phyloP scores from a whole-genome alignment of 2,329 filamentous ascomycete species.

The Mariannaea sp. region DNA sequence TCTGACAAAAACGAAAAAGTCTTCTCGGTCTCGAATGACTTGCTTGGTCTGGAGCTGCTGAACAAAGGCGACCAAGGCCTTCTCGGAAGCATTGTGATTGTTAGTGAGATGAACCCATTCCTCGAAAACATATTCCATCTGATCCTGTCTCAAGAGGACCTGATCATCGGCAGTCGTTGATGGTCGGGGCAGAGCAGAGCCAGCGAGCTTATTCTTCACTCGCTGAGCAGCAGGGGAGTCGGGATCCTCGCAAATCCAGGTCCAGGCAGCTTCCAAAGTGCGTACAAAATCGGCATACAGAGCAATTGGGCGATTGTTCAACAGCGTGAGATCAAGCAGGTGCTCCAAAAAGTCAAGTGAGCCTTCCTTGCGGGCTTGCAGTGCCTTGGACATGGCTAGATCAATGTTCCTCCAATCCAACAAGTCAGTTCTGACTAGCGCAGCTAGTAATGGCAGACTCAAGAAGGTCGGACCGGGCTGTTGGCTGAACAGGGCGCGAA shows the following conservation, averaged over 20 bases:
- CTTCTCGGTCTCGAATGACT: conserved; percentile 74
- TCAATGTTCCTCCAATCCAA: conserved; percentile 70
- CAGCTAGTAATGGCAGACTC: conserved; percentile 61
- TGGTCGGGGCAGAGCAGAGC: conserved; percentile 47
- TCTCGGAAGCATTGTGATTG: conserved; percentile 76
- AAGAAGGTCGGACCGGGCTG: conserved; percentile 61
- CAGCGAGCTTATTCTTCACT: conserved; percentile 67
- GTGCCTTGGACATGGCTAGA: conserved; percentile 71
- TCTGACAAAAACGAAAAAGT: conserved; percentile 79
- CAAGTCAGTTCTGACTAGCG: conserved; percentile 63
- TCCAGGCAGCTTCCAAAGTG: conserved; percentile 79
- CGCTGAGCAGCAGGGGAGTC: conserved; percentile 67
- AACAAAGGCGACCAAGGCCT: conserved; percentile 75
- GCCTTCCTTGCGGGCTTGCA: conserved; percentile 71
- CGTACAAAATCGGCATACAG: conserved; percentile 85
- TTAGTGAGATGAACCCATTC: conserved; percentile 89
- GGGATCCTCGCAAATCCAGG: conserved; percentile 79
- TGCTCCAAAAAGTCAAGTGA: conserved; percentile 81
- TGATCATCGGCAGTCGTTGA: conserved; percentile 56
- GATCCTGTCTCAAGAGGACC: conserved; percentile 67
- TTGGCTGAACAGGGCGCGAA: conserved; percentile 60
- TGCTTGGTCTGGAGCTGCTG: conserved; percentile 79
- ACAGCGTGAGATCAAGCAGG: conserved; percentile 76
- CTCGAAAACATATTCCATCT: conserved; percentile 93
- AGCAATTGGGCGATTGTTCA: conserved; percentile 77